Percentiles rank a stretch among this genome's conserved stretches.
Conservation (phyloP, 2,329 filamentous ascomycete genomes). For the Alternaria sp. region DNA sequence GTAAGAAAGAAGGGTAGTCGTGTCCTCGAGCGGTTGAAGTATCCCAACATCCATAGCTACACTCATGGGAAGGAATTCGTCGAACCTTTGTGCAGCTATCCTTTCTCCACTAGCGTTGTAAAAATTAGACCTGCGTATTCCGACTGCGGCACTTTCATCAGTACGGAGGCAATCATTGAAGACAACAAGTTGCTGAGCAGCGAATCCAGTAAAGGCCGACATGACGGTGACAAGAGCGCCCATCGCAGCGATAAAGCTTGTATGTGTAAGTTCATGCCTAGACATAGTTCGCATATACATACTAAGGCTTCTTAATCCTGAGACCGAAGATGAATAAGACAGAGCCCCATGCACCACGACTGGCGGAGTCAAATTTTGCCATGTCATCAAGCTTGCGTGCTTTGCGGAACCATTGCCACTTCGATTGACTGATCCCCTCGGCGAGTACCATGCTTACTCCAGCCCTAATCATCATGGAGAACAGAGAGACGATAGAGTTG, state of each 20-base stretch:
- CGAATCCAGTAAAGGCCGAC: constrained; percentile 13
- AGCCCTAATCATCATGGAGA: constrained; percentile 17
- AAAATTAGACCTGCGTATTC: no score
- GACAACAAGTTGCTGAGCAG: constrained; percentile 18
- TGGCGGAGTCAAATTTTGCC: constrained; percentile 19
- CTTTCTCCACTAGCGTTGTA: no score
- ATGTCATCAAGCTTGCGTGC: constrained; percentile 13
- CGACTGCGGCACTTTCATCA: no score
- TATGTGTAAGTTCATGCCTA: background rate
- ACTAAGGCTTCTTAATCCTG: no score
- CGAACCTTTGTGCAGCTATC: background rate
- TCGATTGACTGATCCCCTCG: constrained; percentile 26
- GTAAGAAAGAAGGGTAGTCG: constrained; percentile 14
- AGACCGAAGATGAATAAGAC: constrained; percentile 8
- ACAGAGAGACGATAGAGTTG: constrained; percentile 21
- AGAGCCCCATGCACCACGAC: constrained; percentile 23
- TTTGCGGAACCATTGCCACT: constrained; percentile 22
- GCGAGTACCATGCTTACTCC: constrained; percentile 17
- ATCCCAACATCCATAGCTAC: constrained; percentile 18
- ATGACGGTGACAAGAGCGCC: constrained; percentile 16
- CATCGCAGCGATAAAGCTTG: constrained; percentile 17
- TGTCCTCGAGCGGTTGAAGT: constrained; percentile 12
- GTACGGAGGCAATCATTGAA: background rate
- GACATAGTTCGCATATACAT: no score
- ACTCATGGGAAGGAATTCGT: constrained; percentile 9